Base-by-base conservation (phyloP, 345 rosid genomes). In the Durio zibethinus region DNA sequence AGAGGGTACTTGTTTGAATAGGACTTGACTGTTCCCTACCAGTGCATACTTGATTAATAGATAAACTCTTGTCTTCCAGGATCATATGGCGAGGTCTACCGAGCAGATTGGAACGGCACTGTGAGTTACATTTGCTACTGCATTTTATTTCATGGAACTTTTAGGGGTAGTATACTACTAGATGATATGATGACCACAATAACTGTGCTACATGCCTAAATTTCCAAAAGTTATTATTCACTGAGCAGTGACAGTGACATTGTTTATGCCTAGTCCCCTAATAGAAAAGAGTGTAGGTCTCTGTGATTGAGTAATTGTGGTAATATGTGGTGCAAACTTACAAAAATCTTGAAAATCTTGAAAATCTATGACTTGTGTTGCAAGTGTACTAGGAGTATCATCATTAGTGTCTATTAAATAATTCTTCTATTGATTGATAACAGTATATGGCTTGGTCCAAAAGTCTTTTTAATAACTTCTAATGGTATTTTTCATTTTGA, bases 31-130 rank as follows among this genome's bases (percentile, higher is more conserved):
- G 56, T 50, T 71, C 23, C 10, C 60, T 52, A 33, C 16, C 52
- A 12, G 57, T 50, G 47, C 4, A 57, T 60, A 72, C 76, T 50
- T 52, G 15, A 62, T 52, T 72, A 33, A 35, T 33, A 65, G 33
- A 33, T 31, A 53, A 53, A 60, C 74, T 12, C 40, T 79, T 83
- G 20, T 80, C 61, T 78, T 82, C 78, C 88, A 95, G 99, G 99
- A 77, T 95, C 98, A 72, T 94, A 91, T 72, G 97, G 98, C 12
- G 98, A 94, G 87, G 98, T 94, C 65, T 94, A 93, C 83, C 90
- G 79, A 50, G 97, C 90, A 11, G 97, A 94, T 75, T 93, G 97
- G 95, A 90, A 93, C 88, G 93, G 97, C 88, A 93, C 98, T 76
- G 98, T 95, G 84, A 93, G 99, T 90, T 82, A 56, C 72, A 48